Percentiles rank a stretch among this genome's conserved stretches.
Conservation (phyloP, 306 rosid species). For the Rosa multiflora region DNA sequence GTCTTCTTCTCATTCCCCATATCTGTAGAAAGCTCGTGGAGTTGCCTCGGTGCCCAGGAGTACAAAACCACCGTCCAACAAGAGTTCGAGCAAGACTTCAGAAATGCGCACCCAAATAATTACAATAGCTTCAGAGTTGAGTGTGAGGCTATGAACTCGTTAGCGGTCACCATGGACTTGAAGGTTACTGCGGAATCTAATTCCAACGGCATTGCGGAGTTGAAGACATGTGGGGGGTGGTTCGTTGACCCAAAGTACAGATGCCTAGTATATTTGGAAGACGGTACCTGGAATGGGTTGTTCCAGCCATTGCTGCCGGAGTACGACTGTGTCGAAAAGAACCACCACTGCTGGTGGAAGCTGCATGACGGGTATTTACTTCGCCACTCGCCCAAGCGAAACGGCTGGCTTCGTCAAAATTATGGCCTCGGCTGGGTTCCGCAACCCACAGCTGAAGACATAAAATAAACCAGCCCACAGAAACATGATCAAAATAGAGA, state of each 20-base stretch:
- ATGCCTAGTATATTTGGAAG: not conserved
- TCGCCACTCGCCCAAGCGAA: not conserved
- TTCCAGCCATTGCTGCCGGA: not conserved
- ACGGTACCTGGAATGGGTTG: not conserved
- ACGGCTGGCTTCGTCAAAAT: not conserved
- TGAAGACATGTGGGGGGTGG: slow-evolving; percentile 1
- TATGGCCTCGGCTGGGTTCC: not conserved
- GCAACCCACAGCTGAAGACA: not conserved
- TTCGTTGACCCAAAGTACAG: not conserved
- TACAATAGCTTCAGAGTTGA: not conserved
- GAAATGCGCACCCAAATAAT: not conserved
- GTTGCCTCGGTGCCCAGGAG: not conserved
- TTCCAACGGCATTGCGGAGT: not conserved
- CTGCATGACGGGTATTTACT: not conserved
- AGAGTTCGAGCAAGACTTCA: slow-evolving; percentile 4
- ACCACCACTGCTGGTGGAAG: slow-evolving; percentile 7
- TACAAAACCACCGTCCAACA: not conserved
- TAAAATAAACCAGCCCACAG: not conserved
- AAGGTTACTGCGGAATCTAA: not conserved
- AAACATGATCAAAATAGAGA: not conserved
- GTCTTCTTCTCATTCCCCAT: slow-evolving; percentile 2
- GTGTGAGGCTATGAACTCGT: not conserved
- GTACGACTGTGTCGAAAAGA: not conserved
- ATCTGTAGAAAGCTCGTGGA: slow-evolving; percentile 2
- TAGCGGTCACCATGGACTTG: not conserved